Percentiles rank a stretch among this genome's conserved stretches.
These are phyloP conservation scores for Zymoseptoria crescenta DNA, from an alignment of 2,329 filamentous ascomycete genomes.

Conservation along the genomic window DNA sequence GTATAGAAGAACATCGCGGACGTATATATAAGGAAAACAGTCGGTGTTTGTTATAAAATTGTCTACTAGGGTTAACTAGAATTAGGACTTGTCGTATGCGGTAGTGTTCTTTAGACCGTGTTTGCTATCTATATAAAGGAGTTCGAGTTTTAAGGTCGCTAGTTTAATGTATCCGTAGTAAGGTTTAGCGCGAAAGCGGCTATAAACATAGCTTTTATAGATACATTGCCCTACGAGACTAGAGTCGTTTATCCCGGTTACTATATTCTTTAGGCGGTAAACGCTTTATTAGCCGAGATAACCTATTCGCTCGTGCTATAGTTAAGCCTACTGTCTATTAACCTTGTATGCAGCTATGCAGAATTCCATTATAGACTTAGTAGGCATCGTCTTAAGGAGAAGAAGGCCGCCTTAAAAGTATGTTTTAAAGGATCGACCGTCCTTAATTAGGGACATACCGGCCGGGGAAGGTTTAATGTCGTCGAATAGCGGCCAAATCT, in stretches of 20 bases:
- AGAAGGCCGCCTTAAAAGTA: background rate
- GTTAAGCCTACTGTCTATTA: background rate
- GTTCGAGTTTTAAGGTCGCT: background rate
- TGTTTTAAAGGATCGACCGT: background rate
- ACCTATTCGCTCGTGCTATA: background rate
- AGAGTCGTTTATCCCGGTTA: background rate
- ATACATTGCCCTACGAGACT: background rate
- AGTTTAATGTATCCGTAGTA: background rate
- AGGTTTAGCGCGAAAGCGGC: background rate
- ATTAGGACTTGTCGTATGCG: background rate
- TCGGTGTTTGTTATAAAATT: background rate
- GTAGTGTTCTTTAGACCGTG: background rate
- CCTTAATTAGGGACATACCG: background rate
- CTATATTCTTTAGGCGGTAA: background rate
- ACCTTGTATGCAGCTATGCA: background rate
- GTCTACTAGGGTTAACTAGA: background rate
- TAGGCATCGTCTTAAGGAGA: background rate
- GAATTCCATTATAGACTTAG: background rate
- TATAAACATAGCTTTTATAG: background rate
- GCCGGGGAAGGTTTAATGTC: too few relatives aligned
- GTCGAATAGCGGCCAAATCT: background rate
- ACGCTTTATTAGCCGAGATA: too few relatives aligned
- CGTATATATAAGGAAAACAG: background rate
- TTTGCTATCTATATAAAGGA: background rate
- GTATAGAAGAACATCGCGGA: background rate